Evolutionary conservation across 495 filamentous ascomycete genomes (phyloP).

Genomic region (Daldinia bambusicola): DNA sequence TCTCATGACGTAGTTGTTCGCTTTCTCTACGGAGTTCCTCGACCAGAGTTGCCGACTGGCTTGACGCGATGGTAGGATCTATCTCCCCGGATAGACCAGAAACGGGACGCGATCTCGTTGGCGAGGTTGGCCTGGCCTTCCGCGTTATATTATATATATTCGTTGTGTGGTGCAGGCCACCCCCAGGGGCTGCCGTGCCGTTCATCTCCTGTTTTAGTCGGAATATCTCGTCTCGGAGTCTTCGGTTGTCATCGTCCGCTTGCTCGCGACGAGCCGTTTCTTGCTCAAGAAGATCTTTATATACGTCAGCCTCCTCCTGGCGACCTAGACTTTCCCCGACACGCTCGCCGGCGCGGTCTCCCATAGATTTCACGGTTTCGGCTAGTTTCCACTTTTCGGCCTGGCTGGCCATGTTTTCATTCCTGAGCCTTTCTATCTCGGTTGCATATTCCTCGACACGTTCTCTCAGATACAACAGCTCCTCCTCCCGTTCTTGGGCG

Average conservation of each 20-base stretch:
- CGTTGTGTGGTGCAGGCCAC: conserved; percentile 62
- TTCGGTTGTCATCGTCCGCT: conserved; percentile 85
- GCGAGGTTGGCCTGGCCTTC: conserved; percentile 65
- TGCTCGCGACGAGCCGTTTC: conserved; percentile 91
- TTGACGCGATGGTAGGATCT: conserved; percentile 64
- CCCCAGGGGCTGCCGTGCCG: conserved; percentile 43
- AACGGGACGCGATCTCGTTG: conserved; percentile 69
- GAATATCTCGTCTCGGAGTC: conserved; percentile 84
- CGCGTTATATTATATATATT: conserved; percentile 72
- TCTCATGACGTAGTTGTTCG: conserved; percentile 87
- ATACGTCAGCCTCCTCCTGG: conserved; percentile 90
- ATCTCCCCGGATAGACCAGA: conserved; percentile 69
- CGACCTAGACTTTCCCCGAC: conserved; percentile 73
- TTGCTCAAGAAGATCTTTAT: conserved; percentile 94
- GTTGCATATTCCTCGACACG: conserved; percentile 82
- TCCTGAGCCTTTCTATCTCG: conserved; percentile 81
- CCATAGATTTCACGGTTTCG: conserved; percentile 78
- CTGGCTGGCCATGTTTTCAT: conserved; percentile 79
- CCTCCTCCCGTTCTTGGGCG: conserved; percentile 81
- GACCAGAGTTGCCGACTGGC: conserved; percentile 74
- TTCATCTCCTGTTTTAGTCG: conserved; percentile 73
- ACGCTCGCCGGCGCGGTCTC: conserved; percentile 66
- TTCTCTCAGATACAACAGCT: conserved; percentile 84
- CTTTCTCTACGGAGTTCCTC: conserved; percentile 69
- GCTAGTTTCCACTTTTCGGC: conserved; percentile 83